Evolutionary conservation across 1,284 basidiomycete genomes (phyloP).

Genomic region (Melampsora americana): DNA sequence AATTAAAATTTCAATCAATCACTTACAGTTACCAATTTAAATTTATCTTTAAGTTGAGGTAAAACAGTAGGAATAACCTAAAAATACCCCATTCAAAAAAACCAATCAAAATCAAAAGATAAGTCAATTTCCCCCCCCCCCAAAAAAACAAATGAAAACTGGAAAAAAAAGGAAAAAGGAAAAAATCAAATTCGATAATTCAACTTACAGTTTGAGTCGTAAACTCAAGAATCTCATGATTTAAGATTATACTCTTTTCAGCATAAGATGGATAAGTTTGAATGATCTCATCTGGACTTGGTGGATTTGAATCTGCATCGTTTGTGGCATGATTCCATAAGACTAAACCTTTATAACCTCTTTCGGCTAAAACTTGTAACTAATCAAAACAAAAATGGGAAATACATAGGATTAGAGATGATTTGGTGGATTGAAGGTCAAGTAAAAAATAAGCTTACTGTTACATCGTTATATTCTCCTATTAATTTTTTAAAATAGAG

Average conservation of each 20-base stretch:
- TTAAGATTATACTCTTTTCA: slow-evolving; percentile 22
- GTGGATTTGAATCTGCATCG: neutral
- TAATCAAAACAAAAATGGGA: neutral
- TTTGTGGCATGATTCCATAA: slow-evolving; percentile 32
- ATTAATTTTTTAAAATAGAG: slow-evolving; percentile 38
- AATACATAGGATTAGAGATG: neutral
- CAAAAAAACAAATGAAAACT: neutral
- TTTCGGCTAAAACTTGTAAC: slow-evolving; percentile 47
- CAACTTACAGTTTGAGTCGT: neutral
- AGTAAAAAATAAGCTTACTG: slow-evolving; percentile 19
- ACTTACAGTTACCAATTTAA: neutral
- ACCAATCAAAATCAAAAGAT: neutral
- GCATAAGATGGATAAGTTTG: slow-evolving; percentile 22
- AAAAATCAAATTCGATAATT: too few relatives aligned
- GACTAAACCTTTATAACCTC: slow-evolving; percentile 49
- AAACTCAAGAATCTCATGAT: slow-evolving; percentile 5
- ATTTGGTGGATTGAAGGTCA: neutral
- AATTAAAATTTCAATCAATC: too few relatives aligned
- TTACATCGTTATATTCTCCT: slow-evolving; percentile 46
- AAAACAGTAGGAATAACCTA: neutral
- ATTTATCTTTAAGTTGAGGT: neutral
- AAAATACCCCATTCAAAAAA: neutral
- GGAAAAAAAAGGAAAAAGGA: neutral
- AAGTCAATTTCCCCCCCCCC: neutral
- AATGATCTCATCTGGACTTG: slow-evolving; percentile 20